These are phyloP conservation scores for Laburnicola sp. DNA, from an alignment of 2,329 filamentous ascomycete species.

Conservation along the genomic window DNA sequence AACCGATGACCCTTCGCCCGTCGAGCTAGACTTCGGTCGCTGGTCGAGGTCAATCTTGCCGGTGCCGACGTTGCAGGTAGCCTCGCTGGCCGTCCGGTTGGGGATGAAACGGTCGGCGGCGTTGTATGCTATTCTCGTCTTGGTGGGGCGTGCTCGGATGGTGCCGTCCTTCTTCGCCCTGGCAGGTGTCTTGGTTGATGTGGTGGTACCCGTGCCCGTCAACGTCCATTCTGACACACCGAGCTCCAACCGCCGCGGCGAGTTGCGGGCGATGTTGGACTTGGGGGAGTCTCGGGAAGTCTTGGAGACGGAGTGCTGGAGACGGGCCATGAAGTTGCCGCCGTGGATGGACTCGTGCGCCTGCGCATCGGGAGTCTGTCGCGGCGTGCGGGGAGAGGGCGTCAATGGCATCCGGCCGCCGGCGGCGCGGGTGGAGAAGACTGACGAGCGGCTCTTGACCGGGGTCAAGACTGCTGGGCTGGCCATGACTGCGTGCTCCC, in stretches of 20 bases:
- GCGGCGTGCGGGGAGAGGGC: slow-evolving; percentile 73
- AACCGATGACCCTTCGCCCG: slow-evolving; percentile 70
- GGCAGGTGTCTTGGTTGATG: slow-evolving; percentile 48
- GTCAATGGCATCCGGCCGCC: slow-evolving; percentile 94
- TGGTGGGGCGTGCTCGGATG: slow-evolving; percentile 40
- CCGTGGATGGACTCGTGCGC: slow-evolving; percentile 69
- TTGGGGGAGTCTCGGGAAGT: slow-evolving; percentile 82
- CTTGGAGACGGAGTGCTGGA: slow-evolving; percentile 70
- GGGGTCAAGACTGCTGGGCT: slow-evolving; percentile 82
- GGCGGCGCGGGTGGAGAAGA: slow-evolving; percentile 90
- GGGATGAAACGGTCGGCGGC: slow-evolving; percentile 93
- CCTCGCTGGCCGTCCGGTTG: slow-evolving; percentile 87
- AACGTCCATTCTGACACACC: slow-evolving; percentile 92
- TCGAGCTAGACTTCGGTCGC: slow-evolving; percentile 70
- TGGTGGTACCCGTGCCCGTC: slow-evolving; percentile 70
- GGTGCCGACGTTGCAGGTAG: slow-evolving; percentile 77
- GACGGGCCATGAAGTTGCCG: slow-evolving; percentile 75
- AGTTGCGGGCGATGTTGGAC: slow-evolving; percentile 87
- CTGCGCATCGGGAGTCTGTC: slow-evolving; percentile 51
- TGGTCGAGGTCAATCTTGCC: slow-evolving; percentile 71
- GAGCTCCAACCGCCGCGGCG: slow-evolving; percentile 84
- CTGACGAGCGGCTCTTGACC: slow-evolving; percentile 88
- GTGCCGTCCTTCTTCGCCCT: slow-evolving; percentile 43
- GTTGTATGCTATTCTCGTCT: slow-evolving; percentile 58
- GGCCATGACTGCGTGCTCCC: slow-evolving; percentile 66